phyloP scores from a whole-genome alignment of 495 filamentous ascomycete species.

The Hyaloscypha finlandica region DNA sequence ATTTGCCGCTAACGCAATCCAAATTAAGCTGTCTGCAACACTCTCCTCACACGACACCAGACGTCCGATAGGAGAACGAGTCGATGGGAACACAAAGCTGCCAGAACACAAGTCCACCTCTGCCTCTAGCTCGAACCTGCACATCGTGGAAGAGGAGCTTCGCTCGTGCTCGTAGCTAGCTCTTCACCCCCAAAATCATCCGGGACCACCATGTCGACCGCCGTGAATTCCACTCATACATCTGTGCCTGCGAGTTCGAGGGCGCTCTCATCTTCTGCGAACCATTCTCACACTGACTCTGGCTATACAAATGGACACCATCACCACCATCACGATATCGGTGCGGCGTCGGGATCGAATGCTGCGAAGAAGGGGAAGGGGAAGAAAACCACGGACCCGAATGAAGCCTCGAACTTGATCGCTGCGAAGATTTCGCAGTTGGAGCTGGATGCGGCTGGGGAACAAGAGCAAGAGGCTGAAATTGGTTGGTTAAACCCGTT shows the following conservation, averaged over 20 bases:
- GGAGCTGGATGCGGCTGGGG: constrained; percentile 86
- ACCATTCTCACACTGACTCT: constrained; percentile 25
- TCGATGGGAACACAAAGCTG: constrained; percentile 12
- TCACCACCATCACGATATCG: constrained; percentile 30
- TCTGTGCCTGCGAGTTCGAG: constrained; percentile 29
- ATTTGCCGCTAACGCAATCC: constrained; percentile 2
- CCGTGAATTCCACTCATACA: constrained; percentile 32
- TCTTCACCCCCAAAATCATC: not conserved
- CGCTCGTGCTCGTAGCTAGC: constrained; percentile 12
- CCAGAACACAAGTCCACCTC: constrained; percentile 4
- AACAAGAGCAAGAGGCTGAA: constrained; percentile 93
- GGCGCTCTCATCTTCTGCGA: constrained; percentile 23
- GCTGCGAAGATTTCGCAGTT: constrained; percentile 93
- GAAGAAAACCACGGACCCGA: constrained; percentile 73
- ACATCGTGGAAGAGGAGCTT: not conserved
- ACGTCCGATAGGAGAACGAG: constrained; percentile 13
- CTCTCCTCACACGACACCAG: not conserved
- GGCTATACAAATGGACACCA: constrained; percentile 32
- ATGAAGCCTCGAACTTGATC: constrained; percentile 85
- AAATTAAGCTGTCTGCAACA: constrained; percentile 11
- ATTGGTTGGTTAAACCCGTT: constrained; percentile 72
- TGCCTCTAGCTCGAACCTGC: not conserved
- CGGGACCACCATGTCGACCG: constrained; percentile 32
- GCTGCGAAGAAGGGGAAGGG: constrained; percentile 65
- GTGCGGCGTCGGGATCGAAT: constrained; percentile 12